Conservation (phyloP, 2,329 filamentous ascomycete genomes). For the Ophiostoma angusticollis region DNA sequence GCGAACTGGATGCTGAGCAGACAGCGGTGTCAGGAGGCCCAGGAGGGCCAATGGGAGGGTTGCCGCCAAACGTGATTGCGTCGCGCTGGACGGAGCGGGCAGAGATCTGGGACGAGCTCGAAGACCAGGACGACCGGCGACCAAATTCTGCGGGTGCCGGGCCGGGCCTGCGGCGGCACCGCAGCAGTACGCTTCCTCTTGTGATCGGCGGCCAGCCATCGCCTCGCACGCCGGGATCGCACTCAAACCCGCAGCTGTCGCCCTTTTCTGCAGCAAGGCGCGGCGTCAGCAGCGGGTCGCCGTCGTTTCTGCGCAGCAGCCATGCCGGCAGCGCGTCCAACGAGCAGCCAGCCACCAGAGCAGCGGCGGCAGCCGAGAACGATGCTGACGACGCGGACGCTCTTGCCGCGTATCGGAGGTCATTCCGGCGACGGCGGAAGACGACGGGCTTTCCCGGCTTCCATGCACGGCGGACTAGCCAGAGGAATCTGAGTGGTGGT, state of each 20-base stretch:
- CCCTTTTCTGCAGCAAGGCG: slow-evolving; percentile 21
- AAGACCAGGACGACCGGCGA: slow-evolving; percentile 50
- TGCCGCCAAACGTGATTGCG: too few species aligned
- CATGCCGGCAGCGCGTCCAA: slow-evolving; percentile 12
- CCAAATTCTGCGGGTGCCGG: neutral
- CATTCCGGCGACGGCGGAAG: slow-evolving; percentile 35
- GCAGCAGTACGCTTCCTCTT: slow-evolving; percentile 37
- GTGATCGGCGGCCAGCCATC: slow-evolving; percentile 23
- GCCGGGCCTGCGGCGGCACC: slow-evolving; percentile 22
- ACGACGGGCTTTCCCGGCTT: slow-evolving; percentile 52
- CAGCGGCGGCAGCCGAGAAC: neutral
- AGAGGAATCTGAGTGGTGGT: slow-evolving; percentile 17
- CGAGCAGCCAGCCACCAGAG: slow-evolving; percentile 13
- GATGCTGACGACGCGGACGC: slow-evolving; percentile 15
- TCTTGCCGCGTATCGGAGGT: slow-evolving; percentile 4
- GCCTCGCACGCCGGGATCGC: neutral
- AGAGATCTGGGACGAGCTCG: slow-evolving; percentile 80
- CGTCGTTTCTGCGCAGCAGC: slow-evolving; percentile 6
- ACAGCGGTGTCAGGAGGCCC: too few species aligned
- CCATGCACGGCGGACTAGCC: slow-evolving; percentile 35
- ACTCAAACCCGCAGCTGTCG: slow-evolving; percentile 5
- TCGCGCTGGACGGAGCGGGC: slow-evolving; percentile 51
- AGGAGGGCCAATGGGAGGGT: too few species aligned
- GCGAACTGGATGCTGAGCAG: too few species aligned
- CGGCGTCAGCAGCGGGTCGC: slow-evolving; percentile 19